phyloP scores from a whole-genome alignment of 176 grass and related monocot species.

The Zea luxurians region DNA sequence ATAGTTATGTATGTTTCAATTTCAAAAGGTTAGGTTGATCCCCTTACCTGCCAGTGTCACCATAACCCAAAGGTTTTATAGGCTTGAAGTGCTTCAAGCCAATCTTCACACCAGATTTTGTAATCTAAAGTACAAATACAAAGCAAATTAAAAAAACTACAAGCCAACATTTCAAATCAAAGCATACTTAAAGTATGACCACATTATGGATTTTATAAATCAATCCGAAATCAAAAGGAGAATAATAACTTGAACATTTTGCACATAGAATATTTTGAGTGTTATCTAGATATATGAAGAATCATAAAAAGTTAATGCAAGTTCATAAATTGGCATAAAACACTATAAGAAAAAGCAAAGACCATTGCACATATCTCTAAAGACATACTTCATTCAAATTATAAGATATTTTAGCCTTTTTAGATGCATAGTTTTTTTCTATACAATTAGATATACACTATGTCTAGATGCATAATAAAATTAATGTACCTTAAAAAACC shows the following conservation, averaged over 20 bases:
- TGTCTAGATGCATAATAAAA: background rate
- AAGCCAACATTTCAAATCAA: background rate
- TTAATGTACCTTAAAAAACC: background rate
- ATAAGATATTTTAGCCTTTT: background rate
- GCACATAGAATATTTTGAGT: background rate
- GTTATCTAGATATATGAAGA: background rate
- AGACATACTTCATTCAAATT: background rate
- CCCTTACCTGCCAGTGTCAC: conserved; percentile 93
- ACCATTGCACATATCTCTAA: background rate
- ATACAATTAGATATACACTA: background rate
- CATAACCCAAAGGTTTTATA: conserved; percentile 83
- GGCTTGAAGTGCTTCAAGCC: conserved; percentile 89
- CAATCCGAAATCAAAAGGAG: background rate
- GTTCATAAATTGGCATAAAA: background rate
- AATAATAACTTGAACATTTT: background rate
- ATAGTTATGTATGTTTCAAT: conserved; percentile 18
- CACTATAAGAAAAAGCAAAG: background rate
- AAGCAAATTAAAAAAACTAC: background rate
- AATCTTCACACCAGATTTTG: conserved; percentile 64
- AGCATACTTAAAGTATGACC: background rate
- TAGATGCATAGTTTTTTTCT: background rate
- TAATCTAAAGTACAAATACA: conserved; percentile 50
- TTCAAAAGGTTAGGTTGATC: conserved; percentile 8
- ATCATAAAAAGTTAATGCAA: background rate
- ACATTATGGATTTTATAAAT: background rate